phyloP scores from a whole-genome alignment of 257 asterid species.

The Solanum pimpinellifolium region DNA sequence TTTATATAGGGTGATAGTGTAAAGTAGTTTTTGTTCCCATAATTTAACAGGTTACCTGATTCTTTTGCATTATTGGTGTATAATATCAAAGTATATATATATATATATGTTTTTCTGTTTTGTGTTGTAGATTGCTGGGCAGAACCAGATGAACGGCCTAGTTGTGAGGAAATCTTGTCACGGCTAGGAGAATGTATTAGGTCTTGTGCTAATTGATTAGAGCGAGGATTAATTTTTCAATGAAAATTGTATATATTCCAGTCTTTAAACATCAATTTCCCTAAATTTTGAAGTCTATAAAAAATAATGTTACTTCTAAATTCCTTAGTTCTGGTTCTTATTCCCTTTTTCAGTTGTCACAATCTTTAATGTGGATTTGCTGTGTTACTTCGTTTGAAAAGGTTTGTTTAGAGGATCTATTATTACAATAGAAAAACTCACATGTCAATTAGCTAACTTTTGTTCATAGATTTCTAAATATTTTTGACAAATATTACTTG shows the following conservation, averaged over 20 bases:
- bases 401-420: not conserved
- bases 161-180: conserved; percentile 54
- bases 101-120: not conserved
- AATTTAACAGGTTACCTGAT: not conserved
- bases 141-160: conserved; percentile 74
- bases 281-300: not conserved
- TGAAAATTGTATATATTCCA: not conserved
- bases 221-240: not conserved
- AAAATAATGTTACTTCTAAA: not conserved
- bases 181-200: conserved; percentile 71
- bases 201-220: conserved; percentile 16
- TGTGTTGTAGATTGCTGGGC: conserved; percentile 79
- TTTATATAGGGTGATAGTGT: not conserved
- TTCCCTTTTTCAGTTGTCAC: not conserved
- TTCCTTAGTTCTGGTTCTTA: not conserved
- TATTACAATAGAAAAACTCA: not conserved
- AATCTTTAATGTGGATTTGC: not conserved
- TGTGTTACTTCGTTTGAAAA: not conserved
- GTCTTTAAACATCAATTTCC: not conserved
- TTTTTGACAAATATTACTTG: too few relatives aligned
- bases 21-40: not conserved
- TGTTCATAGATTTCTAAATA: too few relatives aligned
- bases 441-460: not conserved
- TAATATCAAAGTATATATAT: not conserved
- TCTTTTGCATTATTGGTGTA: not conserved